Percentiles rank a stretch among this genome's conserved stretches.
Evolutionary conservation across 2,329 filamentous ascomycete genomes (phyloP).

Genomic region (Aaosphaeria arxii): DNA sequence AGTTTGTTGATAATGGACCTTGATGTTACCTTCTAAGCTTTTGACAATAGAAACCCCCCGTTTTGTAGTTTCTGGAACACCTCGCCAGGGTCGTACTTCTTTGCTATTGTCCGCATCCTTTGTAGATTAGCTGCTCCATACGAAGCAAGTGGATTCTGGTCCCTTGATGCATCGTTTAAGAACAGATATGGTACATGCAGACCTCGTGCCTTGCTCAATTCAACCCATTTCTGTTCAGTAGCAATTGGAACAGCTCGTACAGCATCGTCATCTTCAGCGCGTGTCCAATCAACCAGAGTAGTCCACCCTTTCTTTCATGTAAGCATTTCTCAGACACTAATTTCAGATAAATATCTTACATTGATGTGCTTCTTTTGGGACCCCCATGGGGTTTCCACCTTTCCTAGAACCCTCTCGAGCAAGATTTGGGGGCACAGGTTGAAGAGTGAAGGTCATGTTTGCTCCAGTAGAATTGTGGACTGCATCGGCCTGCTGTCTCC

Average conservation of each 20-base stretch:
- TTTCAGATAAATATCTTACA: constrained; percentile 1
- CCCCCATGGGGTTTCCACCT: constrained; percentile 5
- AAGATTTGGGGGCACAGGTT: constrained; percentile 1
- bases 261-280: constrained; percentile 2
- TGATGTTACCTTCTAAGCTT: background rate
- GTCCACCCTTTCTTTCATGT: constrained; percentile 2
- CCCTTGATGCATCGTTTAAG: constrained; percentile 6
- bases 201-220: constrained; percentile 2
- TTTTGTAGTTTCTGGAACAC: constrained; percentile 13
- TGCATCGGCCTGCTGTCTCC: constrained; percentile 1
- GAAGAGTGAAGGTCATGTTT: constrained; percentile 6
- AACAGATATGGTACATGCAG: constrained; percentile 1
- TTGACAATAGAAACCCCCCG: constrained; percentile 8
- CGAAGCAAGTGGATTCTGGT: constrained; percentile 8
- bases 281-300: constrained; percentile 2
- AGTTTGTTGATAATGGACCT: too few relatives aligned
- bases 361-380: constrained; percentile 1
- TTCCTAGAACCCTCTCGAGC: background rate
- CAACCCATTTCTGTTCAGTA: constrained; percentile 2
- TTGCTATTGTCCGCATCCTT: constrained; percentile 4
- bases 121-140: constrained; percentile 6
- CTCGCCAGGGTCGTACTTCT: constrained; percentile 11
- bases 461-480: constrained; percentile 2
- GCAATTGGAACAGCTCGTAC: constrained; percentile 4
- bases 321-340: background rate